Base-by-base conservation (phyloP, 768 basidiomycete species). In the Rubroboletus satanas region DNA sequence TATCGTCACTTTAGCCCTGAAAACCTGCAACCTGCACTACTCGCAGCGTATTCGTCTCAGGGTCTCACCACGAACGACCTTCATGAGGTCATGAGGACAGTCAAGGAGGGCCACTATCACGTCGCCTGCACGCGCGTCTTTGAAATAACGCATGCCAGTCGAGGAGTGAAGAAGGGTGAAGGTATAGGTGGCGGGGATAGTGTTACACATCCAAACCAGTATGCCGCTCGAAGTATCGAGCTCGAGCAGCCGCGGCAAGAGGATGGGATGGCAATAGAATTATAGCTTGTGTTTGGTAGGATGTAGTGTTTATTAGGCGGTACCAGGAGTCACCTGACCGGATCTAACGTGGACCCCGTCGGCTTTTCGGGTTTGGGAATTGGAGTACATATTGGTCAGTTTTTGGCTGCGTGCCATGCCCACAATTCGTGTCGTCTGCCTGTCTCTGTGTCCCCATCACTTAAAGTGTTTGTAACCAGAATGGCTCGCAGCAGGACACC, bases 41-140 rank as follows among this genome's bases (percentile, higher is more conserved):
- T 90, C 31, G 78, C 87, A 23, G 71, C 80, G 54, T 86, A 91
- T 71, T 81, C 83, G 15, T 74, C 77, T 6, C 80, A 80, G 56
- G 87, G 88, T 15, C 75, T 93, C 32, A 80, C 80, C 6, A 73
- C 81, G 6, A 70, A 76, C 1, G 92, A 98, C 65, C 71, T 96
- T 56, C 81, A 83, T 14, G 97, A 98, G 68, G 83, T 98, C 55
- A 81, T 92, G 77, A 77, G 77, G 45, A 83, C 79, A 4, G 90
- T 96, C 47, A 92, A 90, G 66, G 77, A 77, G 17, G 76, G 79
- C 4, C 93, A 96, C 68, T 96, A 85, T 69, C 96, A 99, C 68
- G 88, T 98, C 43, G 96, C 95, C 7, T 99, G 97, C 73, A 98
- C 97, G 9, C 81, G 95, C 23, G 93, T 98, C 21, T 99, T 93